Evolutionary conservation across 352 stramenopile species (phyloP).

Genomic region (Phytophthora foliorum): DNA sequence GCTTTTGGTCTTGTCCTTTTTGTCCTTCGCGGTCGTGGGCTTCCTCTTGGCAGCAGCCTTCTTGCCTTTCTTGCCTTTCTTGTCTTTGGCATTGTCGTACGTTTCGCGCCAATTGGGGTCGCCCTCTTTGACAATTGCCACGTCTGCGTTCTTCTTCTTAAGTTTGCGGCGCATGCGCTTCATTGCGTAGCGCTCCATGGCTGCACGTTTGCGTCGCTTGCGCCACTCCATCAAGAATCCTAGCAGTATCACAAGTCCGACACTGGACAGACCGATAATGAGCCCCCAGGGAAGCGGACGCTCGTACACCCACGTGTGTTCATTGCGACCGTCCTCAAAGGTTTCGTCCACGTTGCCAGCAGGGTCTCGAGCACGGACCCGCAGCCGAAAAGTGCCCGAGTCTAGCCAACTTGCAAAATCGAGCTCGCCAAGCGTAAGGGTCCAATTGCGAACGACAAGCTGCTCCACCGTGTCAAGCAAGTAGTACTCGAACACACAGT

Average conservation of each 20-base stretch:
- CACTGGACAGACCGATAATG: slow-evolving; percentile 85
- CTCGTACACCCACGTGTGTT: slow-evolving; percentile 94
- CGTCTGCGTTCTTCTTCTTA: slow-evolving; percentile 88
- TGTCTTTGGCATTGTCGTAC: slow-evolving; percentile 73
- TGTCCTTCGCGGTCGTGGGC: slow-evolving; percentile 29
- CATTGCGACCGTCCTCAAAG: slow-evolving; percentile 89
- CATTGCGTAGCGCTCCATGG: slow-evolving; percentile 95
- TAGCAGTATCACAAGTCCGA: slow-evolving; percentile 80
- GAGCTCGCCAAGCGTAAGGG: slow-evolving; percentile 52
- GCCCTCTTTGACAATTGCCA: slow-evolving; percentile 77
- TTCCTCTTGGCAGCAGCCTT: slow-evolving; percentile 34
- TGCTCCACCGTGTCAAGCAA: slow-evolving; percentile 87
- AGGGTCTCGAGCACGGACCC: slow-evolving; percentile 90
- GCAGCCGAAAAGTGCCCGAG: slow-evolving; percentile 93
- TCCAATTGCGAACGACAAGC: slow-evolving; percentile 88
- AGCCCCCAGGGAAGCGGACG: slow-evolving; percentile 91
- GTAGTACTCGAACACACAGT: slow-evolving; percentile 95
- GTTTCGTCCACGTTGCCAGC: slow-evolving; percentile 93
- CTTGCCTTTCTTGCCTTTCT: slow-evolving; percentile 53
- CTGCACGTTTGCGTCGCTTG: slow-evolving; percentile 89
- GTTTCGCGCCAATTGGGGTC: slow-evolving; percentile 85
- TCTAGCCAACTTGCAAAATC: slow-evolving; percentile 65
- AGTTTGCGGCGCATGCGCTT: slow-evolving; percentile 95
- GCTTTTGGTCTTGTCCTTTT: slow-evolving; percentile 40
- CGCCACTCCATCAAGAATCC: slow-evolving; percentile 93